Percentiles rank a stretch among this genome's conserved stretches.
Conservation (phyloP, 2,329 filamentous ascomycete genomes). For the Beauveria medogensis region DNA sequence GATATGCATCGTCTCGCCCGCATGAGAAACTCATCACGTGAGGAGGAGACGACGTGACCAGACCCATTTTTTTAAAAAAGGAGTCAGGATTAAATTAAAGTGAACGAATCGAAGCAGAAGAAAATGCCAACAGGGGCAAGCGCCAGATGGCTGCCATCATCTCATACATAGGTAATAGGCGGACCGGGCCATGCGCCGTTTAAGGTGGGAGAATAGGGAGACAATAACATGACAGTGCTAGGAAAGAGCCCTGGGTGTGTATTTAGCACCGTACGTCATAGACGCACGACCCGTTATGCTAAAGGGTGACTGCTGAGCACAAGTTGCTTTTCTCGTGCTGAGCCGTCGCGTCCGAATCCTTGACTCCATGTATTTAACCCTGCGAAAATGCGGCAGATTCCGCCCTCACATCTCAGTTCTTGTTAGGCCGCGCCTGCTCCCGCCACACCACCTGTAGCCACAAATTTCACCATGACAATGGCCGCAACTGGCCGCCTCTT, state of each 20-base stretch:
- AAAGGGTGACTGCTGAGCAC: neutral
- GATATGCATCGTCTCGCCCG: slow-evolving; percentile 2
- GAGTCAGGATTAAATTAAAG: neutral
- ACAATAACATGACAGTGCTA: neutral
- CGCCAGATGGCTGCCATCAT: neutral
- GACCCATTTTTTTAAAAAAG: slow-evolving; percentile 1
- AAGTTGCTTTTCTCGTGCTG: neutral
- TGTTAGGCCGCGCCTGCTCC: neutral
- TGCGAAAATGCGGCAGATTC: neutral
- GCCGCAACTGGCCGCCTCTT: neutral
- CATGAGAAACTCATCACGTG: slow-evolving; percentile 11
- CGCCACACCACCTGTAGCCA: neutral
- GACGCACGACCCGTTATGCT: neutral
- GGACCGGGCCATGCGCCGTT: slow-evolving; percentile 10
- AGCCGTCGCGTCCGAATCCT: neutral
- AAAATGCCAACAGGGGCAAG: neutral
- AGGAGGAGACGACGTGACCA: slow-evolving; percentile 5
- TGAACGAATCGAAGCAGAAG: neutral
- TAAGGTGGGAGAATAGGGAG: slow-evolving; percentile 4
- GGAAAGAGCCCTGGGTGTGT: neutral
- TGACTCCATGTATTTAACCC: neutral
- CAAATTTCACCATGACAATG: neutral
- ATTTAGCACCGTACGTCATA: neutral
- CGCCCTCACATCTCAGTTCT: slow-evolving; percentile 6
- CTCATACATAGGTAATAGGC: neutral